Conservation (phyloP, 1,139 yeast species). For the Scheffersomyces quercinus region DNA sequence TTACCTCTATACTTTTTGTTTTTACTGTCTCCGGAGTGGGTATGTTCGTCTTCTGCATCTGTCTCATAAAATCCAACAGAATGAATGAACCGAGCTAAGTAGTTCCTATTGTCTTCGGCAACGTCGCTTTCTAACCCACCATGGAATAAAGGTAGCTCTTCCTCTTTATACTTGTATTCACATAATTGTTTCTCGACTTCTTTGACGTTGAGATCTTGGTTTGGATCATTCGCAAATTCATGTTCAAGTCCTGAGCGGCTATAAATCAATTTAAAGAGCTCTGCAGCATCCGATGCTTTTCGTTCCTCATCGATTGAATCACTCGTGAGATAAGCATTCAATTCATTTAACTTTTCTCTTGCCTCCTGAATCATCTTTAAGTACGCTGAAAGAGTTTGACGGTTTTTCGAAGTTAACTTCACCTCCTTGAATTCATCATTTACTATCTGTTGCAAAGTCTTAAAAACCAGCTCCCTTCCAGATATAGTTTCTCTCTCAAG, state of each 20-base stretch:
- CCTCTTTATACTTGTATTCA: constrained; percentile 50
- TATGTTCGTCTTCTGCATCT: constrained; percentile 12
- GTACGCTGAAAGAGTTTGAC: constrained; percentile 23
- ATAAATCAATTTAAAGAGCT: constrained; percentile 28
- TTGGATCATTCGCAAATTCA: constrained; percentile 28
- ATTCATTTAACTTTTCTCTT: constrained; percentile 11
- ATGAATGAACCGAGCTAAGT: constrained; percentile 54
- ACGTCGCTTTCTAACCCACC: constrained; percentile 22
- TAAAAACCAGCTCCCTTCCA: constrained; percentile 2
- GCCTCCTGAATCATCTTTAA: constrained; percentile 31
- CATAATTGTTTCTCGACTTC: constrained; percentile 47
- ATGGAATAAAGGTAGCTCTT: constrained; percentile 21
- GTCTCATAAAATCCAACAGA: constrained; percentile 60
- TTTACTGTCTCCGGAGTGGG: constrained; percentile 14
- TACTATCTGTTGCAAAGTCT: not conserved
- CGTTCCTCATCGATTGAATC: constrained; percentile 2
- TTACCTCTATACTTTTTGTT: constrained; percentile 15
- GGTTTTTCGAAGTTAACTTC: constrained; percentile 14
- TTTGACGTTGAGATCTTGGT: constrained; percentile 37
- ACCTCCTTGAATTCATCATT: not conserved
- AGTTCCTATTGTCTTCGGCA: constrained; percentile 23
- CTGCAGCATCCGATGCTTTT: constrained; percentile 7
- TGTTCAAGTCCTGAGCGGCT: constrained; percentile 30
- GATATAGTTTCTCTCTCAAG: constrained; percentile 6
- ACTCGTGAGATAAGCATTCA: constrained; percentile 4